Base-by-base conservation (phyloP, 768 basidiomycete species). In the Xanthoconium purpureum region DNA sequence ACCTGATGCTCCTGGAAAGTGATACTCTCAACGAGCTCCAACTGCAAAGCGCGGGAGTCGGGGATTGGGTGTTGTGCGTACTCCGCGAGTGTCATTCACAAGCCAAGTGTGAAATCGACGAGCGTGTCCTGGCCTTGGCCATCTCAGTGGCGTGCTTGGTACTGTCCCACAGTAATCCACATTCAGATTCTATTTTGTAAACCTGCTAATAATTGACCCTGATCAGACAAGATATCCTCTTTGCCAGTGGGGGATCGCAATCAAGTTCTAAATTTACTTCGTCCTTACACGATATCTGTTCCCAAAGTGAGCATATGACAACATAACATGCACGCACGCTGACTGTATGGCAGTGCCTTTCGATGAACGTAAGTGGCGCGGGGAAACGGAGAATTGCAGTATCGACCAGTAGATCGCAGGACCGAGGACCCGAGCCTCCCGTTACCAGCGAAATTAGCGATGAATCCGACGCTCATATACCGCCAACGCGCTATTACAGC, bases 1-100 rank as follows among this genome's bases (percentile, higher is more conserved):
- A 84, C 55, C 74, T 83, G 58, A 84, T 87, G 80, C 64, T 82
- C n/a, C 64, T 84, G 33, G 87, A 88, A 65, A 80, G 78, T 60
- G 76, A 77, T 37, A 74, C 73, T 4, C 65, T 74, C 48, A 85
- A 84, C 60, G 76, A 76, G 54, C 64, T 57, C 24, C 79, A 84
- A 28, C 74, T 86, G 11, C 63, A 66, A 15, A 59, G 66, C 18
- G 77, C 72, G 38, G 72, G 75, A 32, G 76, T 83, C 59, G 57
- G 75, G 13, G 47, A 67, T 37, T 72, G 66, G 66, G 55, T 68
- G 33, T 35, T 63, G 17, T 57, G 54, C 46, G 52, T 69, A 3
- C 60, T 73, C 57, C 54, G 58, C 47, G 59, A 67, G 47, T 55
- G n/a, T 13, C 40, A 46, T 47, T 40, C 58, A 38, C 54, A 50